Evolutionary conservation across 2,329 filamentous ascomycete genomes (phyloP).

Genomic region (Ceratocystis lukuohia): DNA sequence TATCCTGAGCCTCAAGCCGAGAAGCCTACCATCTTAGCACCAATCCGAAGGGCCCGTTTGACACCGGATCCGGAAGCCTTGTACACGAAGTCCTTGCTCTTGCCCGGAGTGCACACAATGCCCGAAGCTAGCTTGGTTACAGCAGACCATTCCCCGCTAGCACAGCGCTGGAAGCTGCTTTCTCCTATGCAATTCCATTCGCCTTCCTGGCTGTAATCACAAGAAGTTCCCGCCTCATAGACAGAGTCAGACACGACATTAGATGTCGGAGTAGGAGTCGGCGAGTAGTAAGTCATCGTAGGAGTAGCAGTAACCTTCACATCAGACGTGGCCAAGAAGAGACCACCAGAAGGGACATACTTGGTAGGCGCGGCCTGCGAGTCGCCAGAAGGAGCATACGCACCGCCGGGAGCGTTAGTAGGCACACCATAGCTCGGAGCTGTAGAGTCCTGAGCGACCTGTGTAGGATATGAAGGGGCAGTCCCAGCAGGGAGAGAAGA

Average conservation of each 20-base stretch:
- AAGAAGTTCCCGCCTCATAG: conserved; percentile 21
- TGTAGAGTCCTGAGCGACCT: conserved; percentile 20
- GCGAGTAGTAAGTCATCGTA: neutral
- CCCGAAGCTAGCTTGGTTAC: conserved; percentile 33
- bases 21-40: conserved; percentile 20
- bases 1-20: conserved; percentile 5
- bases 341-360: conserved; percentile 26
- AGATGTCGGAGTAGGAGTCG: conserved; percentile 6
- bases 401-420: neutral
- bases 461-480: conserved; percentile 23
- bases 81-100: conserved; percentile 23
- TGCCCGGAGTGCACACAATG: conserved; percentile 33
- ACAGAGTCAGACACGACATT: conserved; percentile 15
- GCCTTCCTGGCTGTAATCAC: conserved; percentile 31
- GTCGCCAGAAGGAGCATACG: neutral
- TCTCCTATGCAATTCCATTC: conserved; percentile 42
- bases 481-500: conserved; percentile 20
- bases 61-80: conserved; percentile 13
- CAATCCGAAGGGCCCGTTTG: conserved; percentile 20
- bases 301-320: conserved; percentile 20
- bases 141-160: conserved; percentile 37
- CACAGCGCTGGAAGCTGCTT: conserved; percentile 41
- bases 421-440: conserved; percentile 10
- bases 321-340: conserved; percentile 29
- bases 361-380: conserved; percentile 17